Percentiles rank a stretch among this genome's conserved stretches.
These are phyloP conservation scores for Penicillium samsonianum DNA, from an alignment of 495 filamentous ascomycete species.

Conservation along the genomic window DNA sequence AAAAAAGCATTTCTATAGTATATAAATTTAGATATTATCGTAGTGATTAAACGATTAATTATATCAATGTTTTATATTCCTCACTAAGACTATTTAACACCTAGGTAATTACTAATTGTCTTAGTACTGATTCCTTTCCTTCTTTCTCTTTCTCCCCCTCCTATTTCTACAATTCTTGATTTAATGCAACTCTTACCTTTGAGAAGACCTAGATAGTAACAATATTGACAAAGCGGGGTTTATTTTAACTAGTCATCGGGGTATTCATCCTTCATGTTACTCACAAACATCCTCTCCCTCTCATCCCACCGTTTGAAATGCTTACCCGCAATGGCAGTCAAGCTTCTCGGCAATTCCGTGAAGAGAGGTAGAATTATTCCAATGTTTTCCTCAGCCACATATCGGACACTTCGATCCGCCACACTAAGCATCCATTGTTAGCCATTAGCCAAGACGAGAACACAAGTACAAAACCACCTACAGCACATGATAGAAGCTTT, in stretches of 20 bases:
- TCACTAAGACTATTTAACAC: too few relatives aligned
- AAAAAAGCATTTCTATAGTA: too few relatives aligned
- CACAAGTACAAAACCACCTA: slow-evolving; percentile 46
- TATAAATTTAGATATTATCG: too few relatives aligned
- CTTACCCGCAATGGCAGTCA: slow-evolving; percentile 74
- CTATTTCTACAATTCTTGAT: too few relatives aligned
- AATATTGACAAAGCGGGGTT: too few relatives aligned
- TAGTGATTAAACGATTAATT: too few relatives aligned
- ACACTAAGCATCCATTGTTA: slow-evolving; percentile 48
- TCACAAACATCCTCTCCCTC: slow-evolving; percentile 68
- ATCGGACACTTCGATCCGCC: slow-evolving; percentile 68
- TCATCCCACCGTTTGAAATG: slow-evolving; percentile 88
- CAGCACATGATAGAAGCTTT: slow-evolving; percentile 85
- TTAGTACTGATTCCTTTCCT: too few relatives aligned
- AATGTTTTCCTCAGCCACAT: slow-evolving; percentile 90
- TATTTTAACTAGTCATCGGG: slow-evolving; percentile 66
- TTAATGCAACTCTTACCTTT: too few relatives aligned
- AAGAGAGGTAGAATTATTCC: slow-evolving; percentile 55
- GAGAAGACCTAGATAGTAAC: too few relatives aligned
- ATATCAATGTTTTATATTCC: too few relatives aligned
- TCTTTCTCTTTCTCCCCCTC: too few relatives aligned
- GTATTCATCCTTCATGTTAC: slow-evolving; percentile 82
- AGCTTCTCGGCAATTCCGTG: slow-evolving; percentile 48
- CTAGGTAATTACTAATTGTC: too few relatives aligned
- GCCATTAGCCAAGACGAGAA: background rate